Conservation (phyloP, 345 rosid species). For the Eutrema yunnanense region DNA sequence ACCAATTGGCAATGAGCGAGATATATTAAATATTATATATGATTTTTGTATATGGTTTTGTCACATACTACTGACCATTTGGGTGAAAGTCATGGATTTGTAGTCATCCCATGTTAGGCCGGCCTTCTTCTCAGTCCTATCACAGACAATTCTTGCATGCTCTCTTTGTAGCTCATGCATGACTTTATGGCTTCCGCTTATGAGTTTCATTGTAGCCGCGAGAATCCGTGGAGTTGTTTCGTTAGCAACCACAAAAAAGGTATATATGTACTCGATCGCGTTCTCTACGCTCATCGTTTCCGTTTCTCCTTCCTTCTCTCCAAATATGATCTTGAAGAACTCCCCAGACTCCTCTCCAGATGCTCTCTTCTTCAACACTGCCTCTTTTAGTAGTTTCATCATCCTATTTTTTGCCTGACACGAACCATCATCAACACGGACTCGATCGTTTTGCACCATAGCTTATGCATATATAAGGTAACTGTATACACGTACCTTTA, state of each 20-base stretch:
- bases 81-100: conserved; percentile 71
- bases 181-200: not conserved
- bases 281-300: too few relatives aligned
- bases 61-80: conserved; percentile 24
- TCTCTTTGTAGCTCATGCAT: conserved; percentile 41
- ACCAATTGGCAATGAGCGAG: too few relatives aligned
- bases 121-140: conserved; percentile 5
- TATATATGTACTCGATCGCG: not conserved
- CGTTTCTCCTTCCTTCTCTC: too few relatives aligned
- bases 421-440: not conserved
- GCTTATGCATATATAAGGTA: too few relatives aligned
- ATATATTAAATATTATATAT: not conserved
- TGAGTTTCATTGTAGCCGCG: conserved; percentile 2
- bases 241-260: conserved; percentile 9
- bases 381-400: conserved; percentile 5
- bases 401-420: conserved; percentile 5
- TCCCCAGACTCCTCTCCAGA: not conserved
- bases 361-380: conserved; percentile 6
- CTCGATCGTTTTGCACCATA: not conserved
- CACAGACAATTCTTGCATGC: conserved; percentile 22
- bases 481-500: not conserved
- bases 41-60: too few relatives aligned
- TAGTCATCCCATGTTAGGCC: conserved; percentile 62
- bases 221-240: conserved; percentile 14
- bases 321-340: too few relatives aligned